Percentiles rank a stretch among this genome's conserved stretches.
phyloP scores from a whole-genome alignment of 441 rosid species.

The Gossypium gossypioides region DNA sequence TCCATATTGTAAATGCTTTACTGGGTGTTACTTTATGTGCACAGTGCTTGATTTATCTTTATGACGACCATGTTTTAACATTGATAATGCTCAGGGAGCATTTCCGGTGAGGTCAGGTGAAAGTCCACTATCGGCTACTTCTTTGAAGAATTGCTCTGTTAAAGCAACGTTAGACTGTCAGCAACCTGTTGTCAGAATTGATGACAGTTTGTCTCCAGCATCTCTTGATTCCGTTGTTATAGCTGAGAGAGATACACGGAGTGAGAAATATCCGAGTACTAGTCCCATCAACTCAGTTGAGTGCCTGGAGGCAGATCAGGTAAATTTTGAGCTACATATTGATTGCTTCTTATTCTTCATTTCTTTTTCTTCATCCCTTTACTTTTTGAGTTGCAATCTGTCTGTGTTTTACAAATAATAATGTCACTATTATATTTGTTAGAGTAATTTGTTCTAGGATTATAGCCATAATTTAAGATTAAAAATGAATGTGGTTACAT shows the following conservation, averaged over 20 bases:
- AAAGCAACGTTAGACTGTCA: conserved; percentile 47
- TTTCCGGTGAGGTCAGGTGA: conserved; percentile 51
- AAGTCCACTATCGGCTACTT: conserved; percentile 46
- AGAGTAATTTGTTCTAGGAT: not conserved
- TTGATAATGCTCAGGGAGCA: conserved; percentile 31
- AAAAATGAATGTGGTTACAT: not conserved
- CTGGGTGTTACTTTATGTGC: not conserved
- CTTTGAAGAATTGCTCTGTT: conserved; percentile 39
- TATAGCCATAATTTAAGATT: not conserved
- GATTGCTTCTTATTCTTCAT: not conserved
- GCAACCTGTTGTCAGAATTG: conserved; percentile 51
- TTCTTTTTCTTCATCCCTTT: not conserved
- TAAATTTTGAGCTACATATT: conserved; percentile 3
- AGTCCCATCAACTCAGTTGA: conserved; percentile 68
- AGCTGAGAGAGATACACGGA: conserved; percentile 55
- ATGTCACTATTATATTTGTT: not conserved
- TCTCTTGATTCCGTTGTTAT: conserved; percentile 85
- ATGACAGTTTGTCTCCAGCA: conserved; percentile 70
- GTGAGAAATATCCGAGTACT: conserved; percentile 42
- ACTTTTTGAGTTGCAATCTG: not conserved
- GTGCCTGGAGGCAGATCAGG: conserved; percentile 92
- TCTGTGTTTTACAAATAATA: not conserved
- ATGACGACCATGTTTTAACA: not conserved
- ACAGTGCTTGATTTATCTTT: conserved; percentile 3
- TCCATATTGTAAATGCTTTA: not conserved